Evolutionary conservation across 1,284 basidiomycete species (phyloP).

Genomic region (Ustilago crameri): DNA sequence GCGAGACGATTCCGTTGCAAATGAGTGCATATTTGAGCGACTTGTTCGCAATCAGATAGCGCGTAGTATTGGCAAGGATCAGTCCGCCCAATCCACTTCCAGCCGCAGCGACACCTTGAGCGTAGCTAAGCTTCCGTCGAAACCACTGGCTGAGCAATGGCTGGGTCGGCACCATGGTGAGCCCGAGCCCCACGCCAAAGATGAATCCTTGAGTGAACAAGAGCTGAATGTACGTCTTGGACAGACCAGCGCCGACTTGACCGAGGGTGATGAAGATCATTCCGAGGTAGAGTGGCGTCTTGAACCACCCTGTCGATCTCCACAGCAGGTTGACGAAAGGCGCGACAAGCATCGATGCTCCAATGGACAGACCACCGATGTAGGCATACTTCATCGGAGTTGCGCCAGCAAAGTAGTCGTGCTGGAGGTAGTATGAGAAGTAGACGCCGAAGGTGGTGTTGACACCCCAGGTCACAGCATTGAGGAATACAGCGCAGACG

Average conservation of each 20-base stretch:
- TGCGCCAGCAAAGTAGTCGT: slow-evolving; percentile 69
- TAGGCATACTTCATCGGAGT: slow-evolving; percentile 69
- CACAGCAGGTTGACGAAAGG: slow-evolving; percentile 69
- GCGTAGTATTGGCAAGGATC: slow-evolving; percentile 39
- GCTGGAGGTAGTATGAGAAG: slow-evolving; percentile 69
- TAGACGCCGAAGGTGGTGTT: slow-evolving; percentile 71
- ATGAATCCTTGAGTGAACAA: slow-evolving; percentile 55
- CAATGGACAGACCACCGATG: slow-evolving; percentile 69
- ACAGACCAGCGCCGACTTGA: slow-evolving; percentile 43
- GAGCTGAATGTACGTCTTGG: slow-evolving; percentile 49
- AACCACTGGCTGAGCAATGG: slow-evolving; percentile 48
- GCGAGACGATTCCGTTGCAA: slow-evolving; percentile 66
- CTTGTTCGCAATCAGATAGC: slow-evolving; percentile 42
- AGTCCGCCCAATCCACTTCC: slow-evolving; percentile 38
- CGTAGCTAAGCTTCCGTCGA: slow-evolving; percentile 28
- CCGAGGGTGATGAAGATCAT: slow-evolving; percentile 45
- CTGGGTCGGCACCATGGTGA: slow-evolving; percentile 52
- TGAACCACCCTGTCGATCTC: slow-evolving; percentile 62
- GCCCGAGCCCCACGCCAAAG: slow-evolving; percentile 53
- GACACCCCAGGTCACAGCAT: slow-evolving; percentile 68
- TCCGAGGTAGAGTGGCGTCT: slow-evolving; percentile 67
- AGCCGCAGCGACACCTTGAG: slow-evolving; percentile 26
- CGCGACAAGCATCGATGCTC: slow-evolving; percentile 66
- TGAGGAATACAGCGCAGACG: slow-evolving; percentile 63
- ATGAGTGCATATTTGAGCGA: slow-evolving; percentile 50